Conservation (phyloP, 139 green algal species). For the Pedinophyceae sp. region DNA sequence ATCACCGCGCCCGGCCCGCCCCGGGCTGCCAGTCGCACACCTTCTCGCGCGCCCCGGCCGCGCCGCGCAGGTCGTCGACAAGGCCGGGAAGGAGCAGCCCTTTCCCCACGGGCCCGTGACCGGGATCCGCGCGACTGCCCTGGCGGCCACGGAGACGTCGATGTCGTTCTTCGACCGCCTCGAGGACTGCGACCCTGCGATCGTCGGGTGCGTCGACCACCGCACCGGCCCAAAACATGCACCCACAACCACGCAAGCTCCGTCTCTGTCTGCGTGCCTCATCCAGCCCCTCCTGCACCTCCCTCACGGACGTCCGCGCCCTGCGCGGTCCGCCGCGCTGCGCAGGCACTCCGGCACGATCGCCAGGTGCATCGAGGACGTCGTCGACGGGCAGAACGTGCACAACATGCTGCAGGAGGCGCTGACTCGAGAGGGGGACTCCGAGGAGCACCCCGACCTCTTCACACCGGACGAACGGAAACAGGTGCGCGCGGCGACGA, state of each 20-base stretch:
- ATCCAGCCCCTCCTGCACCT: no score
- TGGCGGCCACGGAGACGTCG: neutral
- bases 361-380: constrained; percentile 5
- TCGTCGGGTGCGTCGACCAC: no score
- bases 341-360: neutral
- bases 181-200: neutral
- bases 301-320: no score
- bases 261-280: no score
- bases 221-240: no score
- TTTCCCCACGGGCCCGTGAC: neutral
- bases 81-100: neutral
- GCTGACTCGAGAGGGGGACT: neutral
- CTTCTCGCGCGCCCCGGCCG: neutral
- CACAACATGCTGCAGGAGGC: neutral
- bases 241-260: neutral
- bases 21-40: no score
- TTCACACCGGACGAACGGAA: neutral
- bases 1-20: no score
- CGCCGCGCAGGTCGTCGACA: neutral
- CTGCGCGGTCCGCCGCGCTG: neutral
- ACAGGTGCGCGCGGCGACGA: no score
- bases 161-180: constrained; percentile 8
- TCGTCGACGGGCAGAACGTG: neutral
- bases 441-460: neutral
- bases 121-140: neutral